Base-by-base conservation (phyloP, 2,329 filamentous ascomycete species). In the Metarhizium guizhouense region DNA sequence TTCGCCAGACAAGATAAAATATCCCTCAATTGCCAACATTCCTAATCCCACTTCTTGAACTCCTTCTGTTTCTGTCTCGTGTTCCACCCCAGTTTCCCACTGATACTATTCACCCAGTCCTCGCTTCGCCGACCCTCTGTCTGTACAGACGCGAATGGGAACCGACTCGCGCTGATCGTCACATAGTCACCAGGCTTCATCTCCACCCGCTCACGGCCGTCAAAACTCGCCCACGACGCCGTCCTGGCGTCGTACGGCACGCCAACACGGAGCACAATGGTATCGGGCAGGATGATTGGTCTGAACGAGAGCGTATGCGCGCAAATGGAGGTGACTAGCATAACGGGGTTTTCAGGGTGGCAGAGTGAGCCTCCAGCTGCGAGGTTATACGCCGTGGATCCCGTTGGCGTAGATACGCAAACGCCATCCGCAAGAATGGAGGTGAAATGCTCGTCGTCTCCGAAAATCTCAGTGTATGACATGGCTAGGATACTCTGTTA, bases 161-260 rank as follows among this genome's bases (percentile, higher is more conserved):
- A 93, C 45, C 89, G 74, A 61, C 85, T 89, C 2, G 89, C 89
- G 61, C 86, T 90, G 58, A 94, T 87, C 2, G 88, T 93, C 5
- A 93, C 88, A 67, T 94, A 94, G 71, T 94, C 89, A 16, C 89
- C 89, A 0, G 88, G 86, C 51, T 74, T 70, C 42, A 94, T 76
- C 73, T 94, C 88, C n/a, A 89, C 74, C 73, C 91, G 84, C 75
- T 96, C 90, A 58, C 91, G 82, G 2, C 94, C 94, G 70, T 99
- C 94, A 68, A 99, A 99, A 70, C 90, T 95, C n/a, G 92, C 94
- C 93, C 94, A 99, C 45, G 88, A 92, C 62, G 84, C 87, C 4
- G 90, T 91, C 52, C 94, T 80, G 8, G 92, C 90, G 70, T 95
- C 87, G 69, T 96, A 97, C 0, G 94, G 94, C n/a, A 97, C 92